Evolutionary conservation across 805 yeast genomes (phyloP), one percentile per base, ranked within the genome.

Genomic region (Ogataea paradorogensis): DNA sequence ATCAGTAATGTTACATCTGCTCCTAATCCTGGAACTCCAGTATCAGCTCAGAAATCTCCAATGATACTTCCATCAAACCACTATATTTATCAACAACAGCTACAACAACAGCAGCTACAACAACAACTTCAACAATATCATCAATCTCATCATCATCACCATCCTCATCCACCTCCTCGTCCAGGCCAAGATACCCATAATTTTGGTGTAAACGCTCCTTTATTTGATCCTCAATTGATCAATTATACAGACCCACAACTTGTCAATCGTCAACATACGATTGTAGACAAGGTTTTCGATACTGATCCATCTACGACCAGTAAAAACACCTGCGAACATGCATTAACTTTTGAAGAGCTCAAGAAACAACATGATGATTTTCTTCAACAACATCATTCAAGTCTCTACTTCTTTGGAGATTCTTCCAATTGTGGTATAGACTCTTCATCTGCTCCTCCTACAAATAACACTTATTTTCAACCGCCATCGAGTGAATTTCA

Each of bases 321-420:
- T 14, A 29, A 35, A 18, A 26, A 32, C 20, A n/a, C 27, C 23
- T n/a, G 37, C 18, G 36, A 27, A 11, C 33, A 34, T 7, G 24
- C 35, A 6, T 32, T 51, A 20, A 32, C 50, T 6, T 14, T 41
- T 18, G 53, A 47, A 9, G 58, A 56, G 38, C 45, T 56, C 34
- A 50, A 43, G 27, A 42, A 36, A 30, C 58, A 51, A 24, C 47
- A 51, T 22, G 53, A 51, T 21, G 49, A 45, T 15, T 40, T 49
- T 16, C 30, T 52, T n/a, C 55, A 42, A 15, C 45, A 40, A 3
- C 42, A 47, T 14, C 36, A 45, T 8, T 44, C 49, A 5, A 33
- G 27, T 9, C 42, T 50, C 42, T 47, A 50, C 22, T 39, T 46
- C 9, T 46, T 47, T 30, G 46, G 40, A 18, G 25, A 7, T 21